Conservation (phyloP, 257 asterid genomes). For the Solanum tacnaense region DNA sequence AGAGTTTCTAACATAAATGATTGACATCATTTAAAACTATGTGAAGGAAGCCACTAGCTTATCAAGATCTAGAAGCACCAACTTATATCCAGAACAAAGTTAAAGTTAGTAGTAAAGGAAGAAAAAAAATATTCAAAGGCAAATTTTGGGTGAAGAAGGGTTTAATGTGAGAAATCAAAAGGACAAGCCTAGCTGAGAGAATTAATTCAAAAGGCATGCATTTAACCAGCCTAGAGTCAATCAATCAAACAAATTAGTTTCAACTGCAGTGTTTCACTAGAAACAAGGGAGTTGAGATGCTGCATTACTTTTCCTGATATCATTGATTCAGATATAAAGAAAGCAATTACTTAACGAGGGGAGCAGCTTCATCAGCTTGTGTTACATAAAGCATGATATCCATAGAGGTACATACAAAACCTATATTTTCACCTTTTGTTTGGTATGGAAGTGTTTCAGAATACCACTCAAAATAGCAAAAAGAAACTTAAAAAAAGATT, state of each 20-base stretch:
- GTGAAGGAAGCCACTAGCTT: neutral
- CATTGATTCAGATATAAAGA: neutral
- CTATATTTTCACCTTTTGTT: neutral
- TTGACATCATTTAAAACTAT: neutral
- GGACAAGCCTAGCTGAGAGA: neutral
- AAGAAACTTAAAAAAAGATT: neutral
- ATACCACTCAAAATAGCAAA: neutral
- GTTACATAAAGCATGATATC: neutral
- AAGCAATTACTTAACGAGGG: neutral
- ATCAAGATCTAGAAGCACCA: neutral
- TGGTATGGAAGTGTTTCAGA: neutral
- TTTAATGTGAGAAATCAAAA: neutral
- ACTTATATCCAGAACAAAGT: neutral
- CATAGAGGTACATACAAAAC: neutral
- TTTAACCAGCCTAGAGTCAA: neutral
- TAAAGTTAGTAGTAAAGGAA: neutral
- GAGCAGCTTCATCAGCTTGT: neutral
- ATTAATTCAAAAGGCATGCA: neutral
- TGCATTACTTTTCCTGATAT: neutral
- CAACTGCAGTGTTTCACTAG: neutral
- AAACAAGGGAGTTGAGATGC: neutral
- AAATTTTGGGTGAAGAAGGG: neutral
- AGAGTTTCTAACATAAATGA: neutral
- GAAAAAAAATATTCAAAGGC: neutral
- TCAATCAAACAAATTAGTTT: neutral